These are phyloP conservation scores for Sporodiniella umbellata DNA, from an alignment of 371 early-diverging fungal species.

Conservation along the genomic window DNA sequence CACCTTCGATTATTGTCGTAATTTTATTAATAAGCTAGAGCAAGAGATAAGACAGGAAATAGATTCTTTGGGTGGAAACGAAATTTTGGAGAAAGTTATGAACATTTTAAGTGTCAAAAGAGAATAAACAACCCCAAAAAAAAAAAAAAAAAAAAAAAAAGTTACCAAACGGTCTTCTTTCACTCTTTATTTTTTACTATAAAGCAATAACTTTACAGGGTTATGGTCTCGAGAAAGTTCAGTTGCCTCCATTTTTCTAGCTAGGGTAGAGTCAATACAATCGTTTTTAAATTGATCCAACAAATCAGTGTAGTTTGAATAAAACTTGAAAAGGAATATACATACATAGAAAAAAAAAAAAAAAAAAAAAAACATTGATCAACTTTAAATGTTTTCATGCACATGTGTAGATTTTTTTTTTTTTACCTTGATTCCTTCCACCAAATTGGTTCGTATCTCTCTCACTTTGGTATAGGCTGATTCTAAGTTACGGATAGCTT, in stretches of 20 bases:
- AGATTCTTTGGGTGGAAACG: constrained; percentile 72
- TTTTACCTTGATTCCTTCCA: constrained; percentile 63
- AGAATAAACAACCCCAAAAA: not conserved
- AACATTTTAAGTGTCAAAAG: constrained; percentile 4
- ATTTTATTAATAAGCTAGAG: constrained; percentile 61
- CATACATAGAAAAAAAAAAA: not conserved
- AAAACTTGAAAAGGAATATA: constrained; percentile 50
- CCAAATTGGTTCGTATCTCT: constrained; percentile 62
- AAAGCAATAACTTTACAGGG: constrained; percentile 4
- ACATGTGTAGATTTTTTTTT: too few relatives aligned
- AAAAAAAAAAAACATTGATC: too few relatives aligned
- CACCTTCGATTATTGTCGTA: constrained; percentile 78
- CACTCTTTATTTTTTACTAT: constrained; percentile 8
- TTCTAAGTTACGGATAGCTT: constrained; percentile 67
- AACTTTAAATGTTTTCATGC: too few relatives aligned
- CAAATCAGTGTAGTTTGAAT: constrained; percentile 64
- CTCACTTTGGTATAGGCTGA: constrained; percentile 59
- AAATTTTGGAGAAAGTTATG: constrained; percentile 57
- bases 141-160: not conserved
- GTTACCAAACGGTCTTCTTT: too few relatives aligned
- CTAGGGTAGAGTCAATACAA: constrained; percentile 67
- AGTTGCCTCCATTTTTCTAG: constrained; percentile 68
- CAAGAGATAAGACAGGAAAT: constrained; percentile 58
- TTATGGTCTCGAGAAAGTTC: constrained; percentile 45
- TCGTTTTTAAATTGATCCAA: constrained; percentile 56